Evolutionary conservation across 2,329 filamentous ascomycete species (phyloP).

Genomic region (Alternaria sp.): DNA sequence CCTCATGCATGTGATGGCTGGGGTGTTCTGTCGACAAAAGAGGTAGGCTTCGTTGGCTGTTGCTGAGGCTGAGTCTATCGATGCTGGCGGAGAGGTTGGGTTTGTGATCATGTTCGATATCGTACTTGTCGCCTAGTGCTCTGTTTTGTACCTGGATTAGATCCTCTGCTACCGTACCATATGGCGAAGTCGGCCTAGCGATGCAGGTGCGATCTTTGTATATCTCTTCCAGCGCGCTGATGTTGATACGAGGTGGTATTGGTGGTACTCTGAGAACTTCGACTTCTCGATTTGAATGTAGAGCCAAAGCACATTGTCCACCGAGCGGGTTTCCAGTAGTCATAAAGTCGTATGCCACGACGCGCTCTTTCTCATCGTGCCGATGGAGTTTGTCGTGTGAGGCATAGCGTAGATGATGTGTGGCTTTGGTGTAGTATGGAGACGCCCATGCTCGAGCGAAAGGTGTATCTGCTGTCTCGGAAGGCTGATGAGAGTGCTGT

Average conservation of each 20-base stretch:
- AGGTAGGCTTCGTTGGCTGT: slow-evolving; percentile 38
- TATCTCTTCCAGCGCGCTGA: slow-evolving; percentile 55
- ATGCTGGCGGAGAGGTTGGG: slow-evolving; percentile 35
- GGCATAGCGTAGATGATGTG: slow-evolving; percentile 52
- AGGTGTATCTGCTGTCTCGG: slow-evolving; percentile 25
- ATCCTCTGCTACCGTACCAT: slow-evolving; percentile 44
- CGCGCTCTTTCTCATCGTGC: slow-evolving; percentile 54
- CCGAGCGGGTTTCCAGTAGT: slow-evolving; percentile 51
- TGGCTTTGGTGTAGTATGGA: slow-evolving; percentile 53
- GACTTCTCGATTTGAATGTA: slow-evolving; percentile 60
- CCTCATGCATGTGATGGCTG: slow-evolving; percentile 46
- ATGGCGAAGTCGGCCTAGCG: slow-evolving; percentile 35
- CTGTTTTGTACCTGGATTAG: slow-evolving; percentile 41
- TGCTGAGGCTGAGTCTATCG: slow-evolving; percentile 41
- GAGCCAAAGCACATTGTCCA: slow-evolving; percentile 60
- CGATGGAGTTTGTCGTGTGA: slow-evolving; percentile 54
- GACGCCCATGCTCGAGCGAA: slow-evolving; percentile 47
- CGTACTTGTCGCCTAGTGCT: slow-evolving; percentile 36
- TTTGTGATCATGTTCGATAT: slow-evolving; percentile 26
- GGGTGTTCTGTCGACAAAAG: slow-evolving; percentile 35
- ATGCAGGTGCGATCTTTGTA: slow-evolving; percentile 42
- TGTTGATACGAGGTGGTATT: slow-evolving; percentile 49
- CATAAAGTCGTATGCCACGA: slow-evolving; percentile 68
- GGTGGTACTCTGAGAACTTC: slow-evolving; percentile 57
- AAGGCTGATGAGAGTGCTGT: slow-evolving; percentile 53